Conservation (phyloP, 306 rosid genomes). For the Sophora flavescens region DNA sequence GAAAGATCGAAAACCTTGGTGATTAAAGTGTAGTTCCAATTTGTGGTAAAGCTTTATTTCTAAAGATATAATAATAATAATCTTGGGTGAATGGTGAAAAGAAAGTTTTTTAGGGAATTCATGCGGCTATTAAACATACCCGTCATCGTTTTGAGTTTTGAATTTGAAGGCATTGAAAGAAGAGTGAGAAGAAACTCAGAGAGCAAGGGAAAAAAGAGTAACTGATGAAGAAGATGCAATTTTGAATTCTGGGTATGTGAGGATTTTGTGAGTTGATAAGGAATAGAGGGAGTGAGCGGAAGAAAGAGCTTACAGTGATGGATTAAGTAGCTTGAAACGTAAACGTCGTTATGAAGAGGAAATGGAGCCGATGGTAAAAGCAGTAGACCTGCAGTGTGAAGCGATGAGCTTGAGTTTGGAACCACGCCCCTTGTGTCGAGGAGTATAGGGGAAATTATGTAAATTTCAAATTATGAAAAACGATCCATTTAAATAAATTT, state of each 20-base stretch:
- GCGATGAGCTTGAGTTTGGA: not conserved
- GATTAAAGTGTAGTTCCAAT: slow-evolving; percentile 38
- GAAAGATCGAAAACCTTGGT: slow-evolving; percentile 36
- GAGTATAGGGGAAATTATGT: no score
- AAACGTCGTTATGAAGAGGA: slow-evolving; percentile 1
- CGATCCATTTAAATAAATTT: no score
- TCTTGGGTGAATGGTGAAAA: slow-evolving; percentile 42
- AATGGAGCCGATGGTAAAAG: not conserved
- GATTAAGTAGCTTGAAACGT: not conserved
- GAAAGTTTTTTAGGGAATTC: slow-evolving; percentile 22
- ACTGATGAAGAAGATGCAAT: slow-evolving; percentile 23
- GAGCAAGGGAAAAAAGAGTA: not conserved
- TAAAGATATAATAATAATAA: slow-evolving; percentile 4
- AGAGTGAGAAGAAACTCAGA: not conserved
- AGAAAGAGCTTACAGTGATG: slow-evolving; percentile 2
- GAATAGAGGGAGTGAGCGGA: no score
- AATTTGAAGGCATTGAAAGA: slow-evolving; percentile 29
- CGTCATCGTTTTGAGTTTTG: slow-evolving; percentile 38
- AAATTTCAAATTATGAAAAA: no score
- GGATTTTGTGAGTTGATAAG: not conserved
- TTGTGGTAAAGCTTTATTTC: slow-evolving; percentile 32
- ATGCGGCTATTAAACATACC: slow-evolving; percentile 42
- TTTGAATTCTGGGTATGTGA: slow-evolving; percentile 36
- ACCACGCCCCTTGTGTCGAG: not conserved
- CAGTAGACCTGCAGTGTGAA: not conserved